Conservation (phyloP, 257 asterid species). For the Misopates orontium region DNA sequence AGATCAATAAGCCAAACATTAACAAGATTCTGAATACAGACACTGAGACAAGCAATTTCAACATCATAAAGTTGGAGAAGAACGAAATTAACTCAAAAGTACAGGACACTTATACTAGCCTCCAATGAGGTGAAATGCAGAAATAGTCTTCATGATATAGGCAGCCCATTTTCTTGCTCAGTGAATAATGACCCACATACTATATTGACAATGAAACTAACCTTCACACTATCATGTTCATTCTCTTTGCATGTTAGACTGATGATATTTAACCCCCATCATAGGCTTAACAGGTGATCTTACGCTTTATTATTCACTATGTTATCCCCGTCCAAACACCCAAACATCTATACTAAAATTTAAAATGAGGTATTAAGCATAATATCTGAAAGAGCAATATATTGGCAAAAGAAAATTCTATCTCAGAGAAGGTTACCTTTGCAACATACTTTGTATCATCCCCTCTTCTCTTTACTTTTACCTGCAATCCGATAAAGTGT, state of each 20-base stretch:
- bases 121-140: not conserved
- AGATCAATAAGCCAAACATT: too few relatives aligned
- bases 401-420: constrained; percentile 7
- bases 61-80: too few relatives aligned
- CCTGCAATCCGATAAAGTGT: constrained; percentile 52
- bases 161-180: not conserved
- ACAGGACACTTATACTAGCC: too few relatives aligned
- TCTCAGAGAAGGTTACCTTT: constrained; percentile 53
- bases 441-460: constrained; percentile 89
- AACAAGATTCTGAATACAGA: too few relatives aligned
- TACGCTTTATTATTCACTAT: too few relatives aligned
- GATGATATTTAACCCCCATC: too few relatives aligned
- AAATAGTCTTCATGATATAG: not conserved
- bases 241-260: too few relatives aligned
- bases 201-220: not conserved
- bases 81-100: too few relatives aligned
- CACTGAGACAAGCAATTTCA: too few relatives aligned
- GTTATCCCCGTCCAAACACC: too few relatives aligned
- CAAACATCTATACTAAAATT: not conserved
- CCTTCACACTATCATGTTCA: too few relatives aligned
- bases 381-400: not conserved
- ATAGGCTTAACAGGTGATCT: too few relatives aligned
- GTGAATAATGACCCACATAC: not conserved
- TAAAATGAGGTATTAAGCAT: not conserved
- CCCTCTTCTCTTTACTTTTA: constrained; percentile 88